Evolutionary conservation across 768 basidiomycete species (phyloP).

Genomic region (Mycena indigotica): DNA sequence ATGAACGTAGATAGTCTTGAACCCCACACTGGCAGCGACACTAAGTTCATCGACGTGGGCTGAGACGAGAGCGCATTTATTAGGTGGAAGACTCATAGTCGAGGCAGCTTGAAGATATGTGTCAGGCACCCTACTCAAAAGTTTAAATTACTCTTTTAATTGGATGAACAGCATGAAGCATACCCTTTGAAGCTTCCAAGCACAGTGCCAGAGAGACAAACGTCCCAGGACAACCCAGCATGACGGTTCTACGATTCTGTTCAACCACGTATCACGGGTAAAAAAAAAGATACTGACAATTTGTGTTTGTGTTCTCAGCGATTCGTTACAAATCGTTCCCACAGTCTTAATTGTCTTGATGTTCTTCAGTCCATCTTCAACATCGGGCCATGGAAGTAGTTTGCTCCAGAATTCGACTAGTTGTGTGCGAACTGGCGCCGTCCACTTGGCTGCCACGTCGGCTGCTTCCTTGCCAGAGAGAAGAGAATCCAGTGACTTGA

Average conservation of each 20-base stretch:
- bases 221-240: constrained; percentile 20
- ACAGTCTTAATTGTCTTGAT: constrained; percentile 19
- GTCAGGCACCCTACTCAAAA: constrained; percentile 31
- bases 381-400: constrained; percentile 15
- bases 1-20: constrained; percentile 46
- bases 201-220: constrained; percentile 15
- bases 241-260: constrained; percentile 9
- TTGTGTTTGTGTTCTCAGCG: constrained; percentile 16
- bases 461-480: constrained; percentile 3
- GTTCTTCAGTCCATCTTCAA: constrained; percentile 12
- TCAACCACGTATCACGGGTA: not conserved
- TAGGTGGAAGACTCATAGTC: constrained; percentile 35
- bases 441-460: constrained; percentile 5
- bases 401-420: constrained; percentile 17
- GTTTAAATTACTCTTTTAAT: not conserved
- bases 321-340: constrained; percentile 15
- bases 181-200: constrained; percentile 15
- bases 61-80: constrained; percentile 46
- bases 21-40: constrained; percentile 38
- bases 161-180: not conserved
- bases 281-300: constrained; percentile 6
- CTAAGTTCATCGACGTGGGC: constrained; percentile 43
- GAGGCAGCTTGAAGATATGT: constrained; percentile 40
- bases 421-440: constrained; percentile 14
- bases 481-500: constrained; percentile 16